Evolutionary conservation across 2,329 filamentous ascomycete genomes (phyloP), one percentile per base, ranked within the genome.

Genomic region (Drechslera avenae): DNA sequence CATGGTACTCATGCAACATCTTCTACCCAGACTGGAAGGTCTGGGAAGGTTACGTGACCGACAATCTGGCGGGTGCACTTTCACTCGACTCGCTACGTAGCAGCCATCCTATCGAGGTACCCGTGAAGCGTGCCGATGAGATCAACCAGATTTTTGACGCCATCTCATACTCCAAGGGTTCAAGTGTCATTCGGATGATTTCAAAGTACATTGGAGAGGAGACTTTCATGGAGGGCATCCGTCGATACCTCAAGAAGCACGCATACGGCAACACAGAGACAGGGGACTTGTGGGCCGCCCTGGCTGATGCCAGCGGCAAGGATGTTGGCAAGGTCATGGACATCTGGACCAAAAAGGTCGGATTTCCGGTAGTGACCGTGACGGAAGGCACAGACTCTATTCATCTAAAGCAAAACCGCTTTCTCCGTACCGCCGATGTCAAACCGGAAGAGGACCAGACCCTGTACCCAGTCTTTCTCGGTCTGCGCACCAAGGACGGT

Each of bases 21-120:
- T 97, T 97, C 80, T 97, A 92, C 76, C 93, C 93, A 7, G 93
- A 97, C 75, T 97, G 93, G 93, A 96, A 96, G 76, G 91, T 97
- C 12, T 97, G 93, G 93, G 86, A 97, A 75, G 88, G 86, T 21
- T 97, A 96, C 72, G 92, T 97, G 49, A 92, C 90, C 26, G 92
- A 97, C 69, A 96, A 90, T 67, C 82, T 97, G 50, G 91, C 96
- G 72, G 87, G 89, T 57, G 93, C 93, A 2, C 81, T 97, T 31
- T 87, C 87, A 17, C 83, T 97, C 5, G 93, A 97, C 73, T 95
- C 92, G 3, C 79, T 97, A 45, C 86, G 93, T 63, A 97, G 91
- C 83, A 96, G 91, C 68, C 93, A 97, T 73, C 93, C 93, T 5
- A 96, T 97, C 52, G 93, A 97, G 74, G 92, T 97, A 1, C 93